These are phyloP conservation scores for Musa balbisiana DNA, from an alignment of 202 grass and related monocot species.

Conservation along the genomic window DNA sequence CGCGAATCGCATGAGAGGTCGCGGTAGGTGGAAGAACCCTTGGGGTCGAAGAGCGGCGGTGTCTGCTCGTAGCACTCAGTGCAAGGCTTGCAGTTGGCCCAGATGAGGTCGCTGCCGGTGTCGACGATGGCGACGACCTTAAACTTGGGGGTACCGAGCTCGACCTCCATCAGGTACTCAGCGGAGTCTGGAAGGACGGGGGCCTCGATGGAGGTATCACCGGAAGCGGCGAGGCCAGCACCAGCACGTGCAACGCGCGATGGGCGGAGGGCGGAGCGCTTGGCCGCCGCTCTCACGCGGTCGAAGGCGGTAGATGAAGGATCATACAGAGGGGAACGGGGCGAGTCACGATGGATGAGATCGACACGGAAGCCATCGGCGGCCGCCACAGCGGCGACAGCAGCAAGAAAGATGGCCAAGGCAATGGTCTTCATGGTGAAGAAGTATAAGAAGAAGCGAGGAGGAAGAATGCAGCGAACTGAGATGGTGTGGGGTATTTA, in stretches of 20 bases:
- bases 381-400: background rate
- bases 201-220: background rate
- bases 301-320: background rate
- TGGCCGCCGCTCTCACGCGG: background rate
- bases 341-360: constrained; percentile 22
- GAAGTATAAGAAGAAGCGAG: no score
- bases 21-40: background rate
- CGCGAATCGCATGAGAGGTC: background rate
- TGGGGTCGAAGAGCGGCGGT: background rate
- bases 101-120: constrained; percentile 24
- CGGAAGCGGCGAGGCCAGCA: background rate
- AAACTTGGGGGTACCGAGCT: constrained; percentile 2
- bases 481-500: no score
- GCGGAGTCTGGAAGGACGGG: background rate
- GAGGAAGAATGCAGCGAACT: no score
- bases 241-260: background rate
- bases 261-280: background rate
- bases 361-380: constrained; percentile 11
- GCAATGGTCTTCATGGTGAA: background rate
- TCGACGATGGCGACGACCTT: constrained; percentile 17
- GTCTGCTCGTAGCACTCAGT: background rate
- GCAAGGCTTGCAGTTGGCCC: constrained; percentile 25
- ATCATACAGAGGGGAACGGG: constrained; percentile 11
- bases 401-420: background rate
- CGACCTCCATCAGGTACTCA: constrained; percentile 5